Base-by-base conservation (phyloP, 148 eudicot species). In the Camellia sinensis region DNA sequence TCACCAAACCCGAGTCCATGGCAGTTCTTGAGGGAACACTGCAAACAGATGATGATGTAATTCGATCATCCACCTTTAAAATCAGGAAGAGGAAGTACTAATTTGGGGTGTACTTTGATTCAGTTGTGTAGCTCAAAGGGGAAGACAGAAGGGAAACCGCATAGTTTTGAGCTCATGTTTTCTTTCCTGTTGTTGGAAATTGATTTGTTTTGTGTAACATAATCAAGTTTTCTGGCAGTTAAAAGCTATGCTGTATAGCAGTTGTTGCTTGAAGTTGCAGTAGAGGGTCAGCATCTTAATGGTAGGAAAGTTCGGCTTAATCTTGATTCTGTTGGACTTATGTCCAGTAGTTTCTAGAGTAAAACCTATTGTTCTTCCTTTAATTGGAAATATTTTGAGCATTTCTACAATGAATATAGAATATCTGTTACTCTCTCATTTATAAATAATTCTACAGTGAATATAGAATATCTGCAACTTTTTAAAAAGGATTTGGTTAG, bases 1-100 rank as follows among this genome's bases (percentile, higher is more conserved):
- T 91, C 86, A 94, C 99, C 37, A 97, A 94, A 75, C 97, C 99
- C 5, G 98, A 94, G 66, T 91, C 99, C 64, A 83, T 92, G 71
- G 21, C 81, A 4, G 87, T 73, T 76, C 91, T 97, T 3, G 91
- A 89, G 70, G 82, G 63, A 59, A 81, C 88, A 2, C 82, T 94
- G 22, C 72, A 65, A 45, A 53, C 80, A 3, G 99, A 97, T 66
- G 98, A 97, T 48, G 87, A 89, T 68, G 85, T 91, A 77, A 92
- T 97, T n/a, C 86, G 98, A 56, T 94, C 92, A 7, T 81, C 91
- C 78, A 94, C 78, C 82, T 89, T 91, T 88, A 94, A 90, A 87
- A 81, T 91, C 1, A 82, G 89, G 87, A 97, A 97, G 88, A 91
- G 92, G 80, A 93, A 91, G 82, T 83, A 88, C 81, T 92, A 82